Evolutionary conservation across 306 rosid species (phyloP).

Genomic region (Dalbergia oliveri): DNA sequence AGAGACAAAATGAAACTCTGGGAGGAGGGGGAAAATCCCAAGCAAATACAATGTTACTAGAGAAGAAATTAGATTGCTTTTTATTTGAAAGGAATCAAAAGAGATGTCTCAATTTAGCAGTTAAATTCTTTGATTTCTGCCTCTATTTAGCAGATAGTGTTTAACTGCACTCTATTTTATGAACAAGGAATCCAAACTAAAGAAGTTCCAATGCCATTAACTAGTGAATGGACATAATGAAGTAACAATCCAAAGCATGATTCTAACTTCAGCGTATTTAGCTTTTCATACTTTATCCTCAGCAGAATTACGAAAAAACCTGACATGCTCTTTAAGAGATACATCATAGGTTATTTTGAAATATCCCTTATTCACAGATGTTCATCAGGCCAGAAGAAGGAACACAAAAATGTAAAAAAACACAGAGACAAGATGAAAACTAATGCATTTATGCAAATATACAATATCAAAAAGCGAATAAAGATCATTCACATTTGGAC

Average conservation of each 20-base stretch:
- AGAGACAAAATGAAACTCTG: background rate
- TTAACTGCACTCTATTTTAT: background rate
- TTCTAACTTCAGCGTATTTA: too few relatives aligned
- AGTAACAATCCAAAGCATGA: too few relatives aligned
- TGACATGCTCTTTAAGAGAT: too few relatives aligned
- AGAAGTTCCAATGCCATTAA: too few relatives aligned
- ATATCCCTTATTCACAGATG: background rate
- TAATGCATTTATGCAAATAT: background rate
- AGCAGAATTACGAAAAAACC: too few relatives aligned
- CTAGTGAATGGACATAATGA: too few relatives aligned
- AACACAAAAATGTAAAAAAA: background rate
- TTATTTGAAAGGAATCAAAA: background rate
- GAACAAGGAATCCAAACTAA: too few relatives aligned
- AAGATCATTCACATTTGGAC: background rate
- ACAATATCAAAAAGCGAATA: background rate
- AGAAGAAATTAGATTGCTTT: background rate
- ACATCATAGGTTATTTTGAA: too few relatives aligned
- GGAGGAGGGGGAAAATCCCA: background rate
- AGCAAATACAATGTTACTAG: constrained; percentile 1
- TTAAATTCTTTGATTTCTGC: background rate
- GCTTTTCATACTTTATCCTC: too few relatives aligned
- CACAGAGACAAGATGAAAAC: background rate
- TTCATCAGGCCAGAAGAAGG: too few relatives aligned
- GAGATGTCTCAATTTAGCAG: background rate
- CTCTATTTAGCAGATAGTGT: background rate